Evolutionary conservation across 2,329 filamentous ascomycete species (phyloP), one percentile per base, ranked within the genome.

Genomic region (Monosporascus sp.): DNA sequence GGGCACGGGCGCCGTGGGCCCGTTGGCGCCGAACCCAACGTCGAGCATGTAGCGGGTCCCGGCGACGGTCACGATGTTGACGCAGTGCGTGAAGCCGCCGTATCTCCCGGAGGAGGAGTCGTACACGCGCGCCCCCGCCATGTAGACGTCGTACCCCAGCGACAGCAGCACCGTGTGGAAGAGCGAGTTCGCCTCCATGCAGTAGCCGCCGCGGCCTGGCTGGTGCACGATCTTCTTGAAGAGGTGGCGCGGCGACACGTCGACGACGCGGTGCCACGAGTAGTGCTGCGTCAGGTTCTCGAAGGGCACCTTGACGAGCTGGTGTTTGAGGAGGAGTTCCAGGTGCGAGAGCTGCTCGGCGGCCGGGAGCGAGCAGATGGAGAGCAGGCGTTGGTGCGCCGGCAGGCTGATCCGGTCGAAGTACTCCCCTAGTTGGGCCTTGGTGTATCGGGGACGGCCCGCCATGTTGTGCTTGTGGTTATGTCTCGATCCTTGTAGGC

Each of bases 241-340:
- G 2, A 74, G 31, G 46, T 63, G 59, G 17, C 68, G 63, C 1
- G 73, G 69, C 5, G 67, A 58, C 37, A 77, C 71, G 34, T 66
- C 53, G 37, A 71, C 62, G 3, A 60, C 51, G 20, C 67, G 61
- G 45, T 67, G 66, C 50, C 62, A 60, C 2, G 69, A 71, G 58
- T 77, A 76, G 56, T 78, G 73, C 16, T 76, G 63, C 11, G 70
- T 69, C 1, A 78, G 67, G 50, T 78, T 78, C 49, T 78, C 76
- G 50, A 76, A 78, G 1, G 74, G 74, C n/a, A 78, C 65, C 2
- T 65, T 66, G 0, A 72, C 67, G 31, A 78, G 71, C 48, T 74
- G 74, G 52, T 73, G 59, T 54, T 66, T 64, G 5, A 52, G 16
- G 5, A 65, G 58, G 3, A 48, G 45, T 5, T 24, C 4, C 1